Conservation (phyloP, 306 rosid genomes). For the Benincasa hispida region DNA sequence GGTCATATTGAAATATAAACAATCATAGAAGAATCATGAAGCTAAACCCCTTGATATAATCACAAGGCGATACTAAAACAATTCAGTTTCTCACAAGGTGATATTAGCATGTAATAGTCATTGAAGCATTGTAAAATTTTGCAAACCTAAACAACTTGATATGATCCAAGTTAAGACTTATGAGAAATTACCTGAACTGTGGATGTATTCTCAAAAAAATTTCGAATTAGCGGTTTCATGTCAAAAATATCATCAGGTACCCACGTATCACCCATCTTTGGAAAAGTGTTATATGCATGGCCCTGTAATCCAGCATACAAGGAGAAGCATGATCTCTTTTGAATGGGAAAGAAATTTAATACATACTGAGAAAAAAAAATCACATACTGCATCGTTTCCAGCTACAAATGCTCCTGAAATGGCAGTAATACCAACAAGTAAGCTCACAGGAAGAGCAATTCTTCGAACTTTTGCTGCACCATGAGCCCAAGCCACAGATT, state of each 20-base stretch:
- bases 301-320: constrained; percentile 39
- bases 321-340: constrained; percentile 2
- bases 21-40: background rate
- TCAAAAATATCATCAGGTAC: constrained; percentile 58
- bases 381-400: constrained; percentile 84
- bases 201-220: constrained; percentile 81
- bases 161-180: background rate
- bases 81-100: background rate
- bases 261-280: constrained; percentile 85
- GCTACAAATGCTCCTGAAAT: constrained; percentile 93
- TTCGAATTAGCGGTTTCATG: constrained; percentile 68
- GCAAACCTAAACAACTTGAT: background rate
- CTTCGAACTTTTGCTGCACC: constrained; percentile 85
- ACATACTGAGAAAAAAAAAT: constrained; percentile 1
- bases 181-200: constrained; percentile 51
- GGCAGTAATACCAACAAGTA: constrained; percentile 75
- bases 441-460: constrained; percentile 60
- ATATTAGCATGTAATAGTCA: background rate
- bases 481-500: constrained; percentile 59
- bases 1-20: background rate
- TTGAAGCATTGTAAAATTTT: background rate
- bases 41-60: background rate
- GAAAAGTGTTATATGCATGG: constrained; percentile 77
- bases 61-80: background rate
- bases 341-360: background rate